These are phyloP conservation scores for Malassezia japonica DNA, from an alignment of 1,284 basidiomycete genomes.

Conservation along the genomic window DNA sequence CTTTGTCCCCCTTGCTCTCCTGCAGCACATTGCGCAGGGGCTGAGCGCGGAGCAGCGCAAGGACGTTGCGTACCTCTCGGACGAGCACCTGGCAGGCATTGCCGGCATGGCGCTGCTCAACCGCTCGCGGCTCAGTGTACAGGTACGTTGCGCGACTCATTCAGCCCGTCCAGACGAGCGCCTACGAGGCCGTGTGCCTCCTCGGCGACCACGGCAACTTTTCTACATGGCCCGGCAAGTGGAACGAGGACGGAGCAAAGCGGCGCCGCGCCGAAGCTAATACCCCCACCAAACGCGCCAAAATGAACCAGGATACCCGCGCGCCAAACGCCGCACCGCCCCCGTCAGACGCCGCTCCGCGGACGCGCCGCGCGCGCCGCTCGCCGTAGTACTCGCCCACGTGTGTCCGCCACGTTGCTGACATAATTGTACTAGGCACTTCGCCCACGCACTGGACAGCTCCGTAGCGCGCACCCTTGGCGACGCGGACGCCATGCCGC, in stretches of 20 bases:
- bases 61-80: conserved; percentile 43
- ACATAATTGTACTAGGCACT: no score
- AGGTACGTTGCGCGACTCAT: conserved; percentile 7
- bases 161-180: conserved; percentile 60
- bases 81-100: conserved; percentile 48
- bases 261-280: no score
- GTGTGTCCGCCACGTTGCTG: no score
- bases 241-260: neutral
- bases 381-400: no score
- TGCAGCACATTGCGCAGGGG: conserved; percentile 64
- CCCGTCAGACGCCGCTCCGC: no score
- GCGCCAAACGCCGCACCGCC: no score
- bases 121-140: conserved; percentile 72
- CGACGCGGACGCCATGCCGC: neutral
- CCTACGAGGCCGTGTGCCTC: conserved; percentile 61
- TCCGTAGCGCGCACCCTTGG: no score
- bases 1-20: conserved; percentile 68
- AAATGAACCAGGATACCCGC: no score
- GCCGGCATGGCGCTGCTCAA: conserved; percentile 70
- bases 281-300: no score
- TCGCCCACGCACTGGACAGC: no score
- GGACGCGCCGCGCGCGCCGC: no score
- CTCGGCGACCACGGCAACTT: conserved; percentile 63
- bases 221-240: conserved; percentile 34
- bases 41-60: conserved; percentile 59